These are phyloP conservation scores for Torulaspora quercuum DNA, from an alignment of 805 yeast genomes.

Conservation along the genomic window DNA sequence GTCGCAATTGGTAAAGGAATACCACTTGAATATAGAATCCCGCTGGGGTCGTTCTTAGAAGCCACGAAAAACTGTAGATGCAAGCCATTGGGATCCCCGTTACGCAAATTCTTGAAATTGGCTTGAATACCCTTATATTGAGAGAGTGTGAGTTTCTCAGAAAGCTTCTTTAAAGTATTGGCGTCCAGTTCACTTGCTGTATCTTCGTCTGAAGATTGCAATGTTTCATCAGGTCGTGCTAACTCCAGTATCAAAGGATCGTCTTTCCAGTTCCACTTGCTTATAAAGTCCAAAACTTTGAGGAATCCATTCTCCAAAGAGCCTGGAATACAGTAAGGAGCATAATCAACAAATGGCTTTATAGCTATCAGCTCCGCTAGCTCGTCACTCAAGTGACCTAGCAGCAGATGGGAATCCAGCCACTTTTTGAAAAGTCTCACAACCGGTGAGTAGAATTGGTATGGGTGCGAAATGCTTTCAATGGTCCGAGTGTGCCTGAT, in stretches of 20 bases:
- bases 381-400: constrained; percentile 72
- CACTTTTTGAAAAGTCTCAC: constrained; percentile 84
- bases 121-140: constrained; percentile 59
- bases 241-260: constrained; percentile 79
- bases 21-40: constrained; percentile 73
- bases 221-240: constrained; percentile 47
- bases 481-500: constrained; percentile 81
- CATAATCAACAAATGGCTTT: constrained; percentile 80
- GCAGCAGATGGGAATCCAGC: constrained; percentile 78
- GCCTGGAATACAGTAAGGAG: constrained; percentile 79
- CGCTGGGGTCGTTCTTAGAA: constrained; percentile 80
- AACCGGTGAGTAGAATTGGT: constrained; percentile 70
- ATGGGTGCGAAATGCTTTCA: constrained; percentile 64
- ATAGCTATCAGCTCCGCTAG: constrained; percentile 77
- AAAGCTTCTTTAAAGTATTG: constrained; percentile 43
- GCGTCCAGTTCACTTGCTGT: constrained; percentile 34
- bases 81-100: constrained; percentile 76
- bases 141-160: constrained; percentile 60
- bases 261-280: constrained; percentile 93
- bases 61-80: constrained; percentile 80
- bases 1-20: constrained; percentile 73
- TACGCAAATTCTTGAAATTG: constrained; percentile 65
- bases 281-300: constrained; percentile 63
- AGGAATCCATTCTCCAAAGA: constrained; percentile 78
- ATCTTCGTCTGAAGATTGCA: constrained; percentile 34